Evolutionary conservation across 1,284 basidiomycete species (phyloP).

Genomic region (Pholiota adiposa): DNA sequence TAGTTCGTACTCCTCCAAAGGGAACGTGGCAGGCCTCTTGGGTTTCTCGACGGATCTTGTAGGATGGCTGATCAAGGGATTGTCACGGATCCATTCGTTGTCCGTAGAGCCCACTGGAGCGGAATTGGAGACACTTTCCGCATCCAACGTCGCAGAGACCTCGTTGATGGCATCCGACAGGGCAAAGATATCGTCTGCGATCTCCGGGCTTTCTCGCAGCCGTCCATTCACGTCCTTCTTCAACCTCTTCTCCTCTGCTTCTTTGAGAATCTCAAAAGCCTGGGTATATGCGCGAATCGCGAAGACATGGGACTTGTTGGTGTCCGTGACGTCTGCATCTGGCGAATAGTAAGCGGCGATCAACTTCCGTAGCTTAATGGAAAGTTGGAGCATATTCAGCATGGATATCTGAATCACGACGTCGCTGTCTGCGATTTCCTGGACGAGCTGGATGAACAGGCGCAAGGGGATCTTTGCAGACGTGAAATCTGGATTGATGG

Average conservation of each 20-base stretch:
- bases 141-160: neutral
- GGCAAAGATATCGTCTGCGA: neutral
- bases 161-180: neutral
- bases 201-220: neutral
- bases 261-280: neutral
- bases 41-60: neutral
- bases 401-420: neutral
- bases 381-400: neutral
- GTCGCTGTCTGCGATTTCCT: neutral
- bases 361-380: neutral
- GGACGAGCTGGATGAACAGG: neutral
- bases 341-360: constrained; percentile 1
- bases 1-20: constrained; percentile 1
- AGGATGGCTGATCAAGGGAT: neutral
- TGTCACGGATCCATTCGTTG: constrained; percentile 4
- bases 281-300: neutral
- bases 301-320: neutral
- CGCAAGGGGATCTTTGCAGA: neutral
- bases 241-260: neutral
- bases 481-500: neutral
- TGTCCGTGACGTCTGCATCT: neutral
- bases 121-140: too few relatives aligned
- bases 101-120: neutral
- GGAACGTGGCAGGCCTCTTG: neutral
- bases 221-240: too few relatives aligned